Percentiles rank a stretch among this genome's conserved stretches.
Evolutionary conservation across 768 basidiomycete species (phyloP).

Genomic region (Pholiota microspora): DNA sequence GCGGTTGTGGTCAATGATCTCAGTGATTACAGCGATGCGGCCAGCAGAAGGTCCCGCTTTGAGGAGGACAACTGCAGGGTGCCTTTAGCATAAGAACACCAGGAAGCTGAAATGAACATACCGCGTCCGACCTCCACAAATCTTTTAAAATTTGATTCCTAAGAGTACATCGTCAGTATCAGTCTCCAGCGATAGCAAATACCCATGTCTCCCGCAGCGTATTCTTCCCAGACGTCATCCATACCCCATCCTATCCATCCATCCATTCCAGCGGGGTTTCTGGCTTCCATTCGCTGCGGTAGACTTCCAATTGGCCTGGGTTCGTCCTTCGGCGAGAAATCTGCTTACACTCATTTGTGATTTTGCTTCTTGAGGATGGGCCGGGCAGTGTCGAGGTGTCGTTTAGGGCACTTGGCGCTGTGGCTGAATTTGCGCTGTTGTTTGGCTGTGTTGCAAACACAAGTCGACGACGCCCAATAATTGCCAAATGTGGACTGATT

Average conservation of each 20-base stretch:
- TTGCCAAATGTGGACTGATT: too few relatives aligned
- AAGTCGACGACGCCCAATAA: background rate
- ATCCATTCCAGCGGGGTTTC: constrained; percentile 16
- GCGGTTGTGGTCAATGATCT: constrained; percentile 99
- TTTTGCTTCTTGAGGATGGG: constrained; percentile 29
- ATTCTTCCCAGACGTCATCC: constrained; percentile 16
- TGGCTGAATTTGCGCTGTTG: constrained; percentile 4
- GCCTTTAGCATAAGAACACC: background rate
- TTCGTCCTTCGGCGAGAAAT: constrained; percentile 10
- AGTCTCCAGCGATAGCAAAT: constrained; percentile 8
- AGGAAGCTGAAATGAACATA: constrained; percentile 29
- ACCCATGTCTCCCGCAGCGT: background rate
- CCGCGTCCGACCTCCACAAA: constrained; percentile 99
- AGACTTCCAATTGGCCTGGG: constrained; percentile 14
- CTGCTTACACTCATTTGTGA: constrained; percentile 31
- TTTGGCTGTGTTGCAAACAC: constrained; percentile 4
- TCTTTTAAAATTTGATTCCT: constrained; percentile 91
- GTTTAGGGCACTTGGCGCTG: constrained; percentile 14
- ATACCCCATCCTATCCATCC: constrained; percentile 18
- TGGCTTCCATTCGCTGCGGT: constrained; percentile 3
- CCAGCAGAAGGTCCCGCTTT: constrained; percentile 83
- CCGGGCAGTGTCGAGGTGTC: constrained; percentile 25
- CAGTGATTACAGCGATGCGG: constrained; percentile 91
- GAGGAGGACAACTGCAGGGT: constrained; percentile 81
- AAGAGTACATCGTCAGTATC: constrained; percentile 11